Evolutionary conservation across 495 filamentous ascomycete genomes (phyloP).

Genomic region (Hypoxylon crocopeplum): DNA sequence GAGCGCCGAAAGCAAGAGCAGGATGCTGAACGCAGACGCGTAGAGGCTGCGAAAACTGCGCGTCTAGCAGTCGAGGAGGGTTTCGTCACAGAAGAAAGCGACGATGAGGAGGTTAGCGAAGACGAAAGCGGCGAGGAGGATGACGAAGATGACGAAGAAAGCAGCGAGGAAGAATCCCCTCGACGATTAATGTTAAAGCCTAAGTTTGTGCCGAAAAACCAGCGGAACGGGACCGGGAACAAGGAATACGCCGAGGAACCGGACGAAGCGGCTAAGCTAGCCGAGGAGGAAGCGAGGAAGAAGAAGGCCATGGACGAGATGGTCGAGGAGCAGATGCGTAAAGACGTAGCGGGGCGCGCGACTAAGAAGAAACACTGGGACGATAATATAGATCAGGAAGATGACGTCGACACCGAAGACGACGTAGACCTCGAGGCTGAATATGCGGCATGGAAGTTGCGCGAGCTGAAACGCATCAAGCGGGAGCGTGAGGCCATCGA

Average conservation of each 20-base stretch:
- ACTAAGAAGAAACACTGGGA: conserved; percentile 85
- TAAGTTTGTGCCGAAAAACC: conserved; percentile 87
- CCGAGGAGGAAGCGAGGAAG: conserved; percentile 61
- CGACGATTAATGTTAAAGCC: conserved; percentile 80
- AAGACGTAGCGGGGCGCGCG: conserved; percentile 75
- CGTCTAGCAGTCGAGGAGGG: conserved; percentile 70
- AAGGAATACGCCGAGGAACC: conserved; percentile 32
- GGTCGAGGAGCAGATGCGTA: conserved; percentile 86
- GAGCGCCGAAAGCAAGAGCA: conserved; percentile 47
- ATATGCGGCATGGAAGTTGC: conserved; percentile 89
- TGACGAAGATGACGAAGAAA: conserved; percentile 51
- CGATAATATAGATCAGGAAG: conserved; percentile 77
- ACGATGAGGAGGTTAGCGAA: conserved; percentile 48
- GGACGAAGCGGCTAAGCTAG: conserved; percentile 40
- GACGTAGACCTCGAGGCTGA: conserved; percentile 88
- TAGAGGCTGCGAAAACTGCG: conserved; percentile 52
- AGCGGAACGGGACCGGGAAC: conserved; percentile 56
- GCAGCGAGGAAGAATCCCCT: conserved; percentile 76
- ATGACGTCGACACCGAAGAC: conserved; percentile 87
- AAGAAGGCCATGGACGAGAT: conserved; percentile 75
- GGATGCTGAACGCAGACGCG: conserved; percentile 49
- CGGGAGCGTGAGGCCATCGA: conserved; percentile 87
- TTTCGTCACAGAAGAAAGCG: conserved; percentile 71
- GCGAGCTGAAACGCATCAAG: conserved; percentile 87
- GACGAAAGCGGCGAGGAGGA: conserved; percentile 42